Percentiles rank a stretch among this genome's conserved stretches.
phyloP scores from a whole-genome alignment of 108 stramenopile genomes.

The Cyclotella cryptica region DNA sequence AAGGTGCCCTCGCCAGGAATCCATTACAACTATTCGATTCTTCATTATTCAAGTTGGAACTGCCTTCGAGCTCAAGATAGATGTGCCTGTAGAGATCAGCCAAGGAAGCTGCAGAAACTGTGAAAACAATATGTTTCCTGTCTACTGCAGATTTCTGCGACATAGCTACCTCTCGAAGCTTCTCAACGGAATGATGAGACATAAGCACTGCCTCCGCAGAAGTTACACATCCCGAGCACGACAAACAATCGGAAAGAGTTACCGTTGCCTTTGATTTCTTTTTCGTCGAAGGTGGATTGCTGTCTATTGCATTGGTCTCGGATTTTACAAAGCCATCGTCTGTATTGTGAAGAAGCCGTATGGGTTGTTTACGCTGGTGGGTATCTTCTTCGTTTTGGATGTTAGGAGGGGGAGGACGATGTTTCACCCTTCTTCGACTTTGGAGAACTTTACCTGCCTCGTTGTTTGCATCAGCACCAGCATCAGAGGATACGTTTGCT shows the following conservation, averaged over 20 bases:
- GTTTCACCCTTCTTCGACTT: constrained; percentile 3
- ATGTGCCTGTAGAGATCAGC: constrained; percentile 81
- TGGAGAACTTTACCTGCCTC: neutral
- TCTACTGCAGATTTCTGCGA: constrained; percentile 3
- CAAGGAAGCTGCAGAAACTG: constrained; percentile 77
- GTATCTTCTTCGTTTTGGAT: constrained; percentile 10
- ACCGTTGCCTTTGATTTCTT: constrained; percentile 73
- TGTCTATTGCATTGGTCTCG: neutral
- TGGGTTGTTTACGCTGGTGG: neutral
- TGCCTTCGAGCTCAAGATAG: constrained; percentile 27
- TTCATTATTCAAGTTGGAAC: neutral
- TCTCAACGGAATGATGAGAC: constrained; percentile 85
- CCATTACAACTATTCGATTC: neutral
- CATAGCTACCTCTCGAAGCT: constrained; percentile 43
- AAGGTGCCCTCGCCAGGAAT: neutral
- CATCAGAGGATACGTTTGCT: neutral
- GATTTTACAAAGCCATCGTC: neutral
- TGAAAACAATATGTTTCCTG: constrained; percentile 50
- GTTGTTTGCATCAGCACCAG: neutral
- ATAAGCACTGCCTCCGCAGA: constrained; percentile 98
- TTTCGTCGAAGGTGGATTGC: constrained; percentile 29
- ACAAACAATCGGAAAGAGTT: constrained; percentile 97
- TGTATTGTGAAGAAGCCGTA: constrained; percentile 11
- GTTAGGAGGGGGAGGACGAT: constrained; percentile 2
- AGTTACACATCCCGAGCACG: constrained; percentile 98